These are phyloP conservation scores for Onygenales sp. DNA, from an alignment of 2,329 filamentous ascomycete species.

Conservation along the genomic window DNA sequence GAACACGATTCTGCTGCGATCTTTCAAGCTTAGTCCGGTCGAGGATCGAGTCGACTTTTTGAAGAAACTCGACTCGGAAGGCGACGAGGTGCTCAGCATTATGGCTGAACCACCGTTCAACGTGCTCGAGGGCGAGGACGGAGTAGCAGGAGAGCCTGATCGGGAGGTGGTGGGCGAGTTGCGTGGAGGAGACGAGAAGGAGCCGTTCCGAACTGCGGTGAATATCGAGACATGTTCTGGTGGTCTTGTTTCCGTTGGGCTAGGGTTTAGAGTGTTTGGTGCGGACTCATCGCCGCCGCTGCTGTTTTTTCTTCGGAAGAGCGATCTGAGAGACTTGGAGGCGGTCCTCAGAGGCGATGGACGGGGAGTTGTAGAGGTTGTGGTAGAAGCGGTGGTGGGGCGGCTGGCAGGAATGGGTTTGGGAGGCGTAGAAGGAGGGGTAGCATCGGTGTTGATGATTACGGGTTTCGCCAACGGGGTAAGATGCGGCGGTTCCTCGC, in stretches of 20 bases:
- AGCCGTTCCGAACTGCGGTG: constrained; percentile 15
- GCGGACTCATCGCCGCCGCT: neutral
- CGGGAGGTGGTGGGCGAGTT: constrained; percentile 28
- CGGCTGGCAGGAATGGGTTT: neutral
- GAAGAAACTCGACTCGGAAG: constrained; percentile 5
- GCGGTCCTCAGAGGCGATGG: constrained; percentile 11
- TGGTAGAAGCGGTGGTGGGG: neutral
- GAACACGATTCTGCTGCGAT: constrained; percentile 18
- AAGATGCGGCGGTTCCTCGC: constrained; percentile 3
- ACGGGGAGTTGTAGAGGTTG: constrained; percentile 3
- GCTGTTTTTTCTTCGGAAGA: constrained; percentile 14
- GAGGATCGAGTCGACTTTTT: constrained; percentile 14
- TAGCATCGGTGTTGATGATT: constrained; percentile 11
- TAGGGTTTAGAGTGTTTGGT: neutral
- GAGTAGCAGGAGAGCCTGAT: constrained; percentile 27
- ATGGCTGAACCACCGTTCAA: constrained; percentile 14
- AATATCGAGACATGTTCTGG: constrained; percentile 4
- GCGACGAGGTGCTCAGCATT: constrained; percentile 5
- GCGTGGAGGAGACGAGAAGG: constrained; percentile 27
- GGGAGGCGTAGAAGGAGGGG: constrained; percentile 8
- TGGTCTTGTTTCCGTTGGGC: neutral
- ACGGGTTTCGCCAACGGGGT: constrained; percentile 8
- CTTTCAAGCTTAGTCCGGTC: constrained; percentile 15
- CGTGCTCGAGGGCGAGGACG: constrained; percentile 25
- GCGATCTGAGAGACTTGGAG: constrained; percentile 14